These are phyloP conservation scores for Yarrowia sp. DNA, from an alignment of 805 yeast species.

Conservation along the genomic window DNA sequence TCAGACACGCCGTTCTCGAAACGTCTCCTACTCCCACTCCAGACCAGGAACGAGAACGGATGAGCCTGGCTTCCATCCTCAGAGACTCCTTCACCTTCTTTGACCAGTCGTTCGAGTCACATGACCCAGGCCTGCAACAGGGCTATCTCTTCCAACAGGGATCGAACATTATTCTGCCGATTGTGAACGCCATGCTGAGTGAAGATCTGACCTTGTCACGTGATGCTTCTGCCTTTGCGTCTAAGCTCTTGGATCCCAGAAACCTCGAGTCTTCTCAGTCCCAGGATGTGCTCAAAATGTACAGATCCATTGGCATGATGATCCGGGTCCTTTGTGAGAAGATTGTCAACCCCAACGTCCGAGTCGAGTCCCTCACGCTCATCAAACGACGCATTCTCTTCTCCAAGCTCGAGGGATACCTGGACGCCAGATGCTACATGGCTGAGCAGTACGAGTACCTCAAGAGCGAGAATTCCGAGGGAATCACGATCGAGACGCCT, in stretches of 20 bases:
- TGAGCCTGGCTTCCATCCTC: constrained; percentile 10
- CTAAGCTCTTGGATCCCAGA: constrained; percentile 19
- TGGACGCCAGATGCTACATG: constrained; percentile 52
- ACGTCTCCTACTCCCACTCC: constrained; percentile 5
- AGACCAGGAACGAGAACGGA: constrained; percentile 20
- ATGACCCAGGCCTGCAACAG: constrained; percentile 23
- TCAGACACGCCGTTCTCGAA: constrained; percentile 20
- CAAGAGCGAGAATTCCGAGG: constrained; percentile 45
- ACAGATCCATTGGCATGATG: constrained; percentile 48
- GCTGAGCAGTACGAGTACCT: constrained; percentile 47
- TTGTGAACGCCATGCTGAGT: constrained; percentile 29
- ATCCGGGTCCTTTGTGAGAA: constrained; percentile 46
- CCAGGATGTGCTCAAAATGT: constrained; percentile 23
- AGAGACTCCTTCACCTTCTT: constrained; percentile 41
- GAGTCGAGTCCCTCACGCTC: constrained; percentile 1
- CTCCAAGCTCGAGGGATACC: constrained; percentile 47
- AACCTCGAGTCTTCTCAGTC: constrained; percentile 10
- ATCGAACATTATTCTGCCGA: constrained; percentile 25
- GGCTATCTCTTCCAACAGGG: constrained; percentile 12
- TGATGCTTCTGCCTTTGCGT: constrained; percentile 21
- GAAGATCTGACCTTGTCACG: constrained; percentile 30
- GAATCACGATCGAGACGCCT: constrained; percentile 46
- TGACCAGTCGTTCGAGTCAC: constrained; percentile 40
- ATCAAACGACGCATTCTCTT: constrained; percentile 26
- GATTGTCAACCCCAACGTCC: constrained; percentile 14